Conservation (phyloP, 371 early-diverging fungal genomes). For the Syncephalastrum racemosum region DNA sequence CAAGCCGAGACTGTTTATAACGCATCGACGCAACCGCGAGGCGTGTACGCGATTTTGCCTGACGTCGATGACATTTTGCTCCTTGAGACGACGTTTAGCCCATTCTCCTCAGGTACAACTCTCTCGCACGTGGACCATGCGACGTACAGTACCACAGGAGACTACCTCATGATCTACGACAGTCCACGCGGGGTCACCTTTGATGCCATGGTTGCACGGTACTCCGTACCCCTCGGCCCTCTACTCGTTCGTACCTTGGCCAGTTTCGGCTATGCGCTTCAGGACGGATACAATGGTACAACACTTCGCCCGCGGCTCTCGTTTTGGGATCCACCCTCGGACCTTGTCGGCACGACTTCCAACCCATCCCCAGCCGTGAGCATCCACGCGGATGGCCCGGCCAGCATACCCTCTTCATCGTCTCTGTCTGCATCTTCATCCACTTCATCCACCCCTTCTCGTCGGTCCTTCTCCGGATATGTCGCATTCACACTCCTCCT, state of each 20-base stretch:
- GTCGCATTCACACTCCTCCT: no score
- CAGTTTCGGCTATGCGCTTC: constrained; percentile 40
- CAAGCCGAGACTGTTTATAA: constrained; percentile 21
- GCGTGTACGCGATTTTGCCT: constrained; percentile 9
- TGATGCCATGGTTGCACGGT: not conserved
- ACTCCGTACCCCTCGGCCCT: constrained; percentile 50
- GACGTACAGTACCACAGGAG: constrained; percentile 21
- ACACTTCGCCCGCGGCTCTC: constrained; percentile 19
- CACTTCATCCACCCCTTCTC: not conserved
- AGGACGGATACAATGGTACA: constrained; percentile 6
- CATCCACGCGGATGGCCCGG: constrained; percentile 25
- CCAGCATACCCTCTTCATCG: constrained; percentile 15
- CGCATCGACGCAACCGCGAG: constrained; percentile 8
- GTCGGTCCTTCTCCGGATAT: no score
- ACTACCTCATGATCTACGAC: constrained; percentile 47
- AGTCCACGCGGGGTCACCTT: constrained; percentile 22
- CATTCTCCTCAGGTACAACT: constrained; percentile 39
- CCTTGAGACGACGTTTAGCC: constrained; percentile 38
- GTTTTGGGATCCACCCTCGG: constrained; percentile 30
- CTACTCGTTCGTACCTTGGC: constrained; percentile 30
- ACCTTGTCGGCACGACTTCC: constrained; percentile 25
- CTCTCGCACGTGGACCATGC: constrained; percentile 39
- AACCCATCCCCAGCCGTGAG: constrained; percentile 32
- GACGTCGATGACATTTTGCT: constrained; percentile 10
- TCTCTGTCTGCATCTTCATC: not conserved